Evolutionary conservation across 257 asterid genomes (phyloP).

Genomic region (Paraleonurus japonicus): DNA sequence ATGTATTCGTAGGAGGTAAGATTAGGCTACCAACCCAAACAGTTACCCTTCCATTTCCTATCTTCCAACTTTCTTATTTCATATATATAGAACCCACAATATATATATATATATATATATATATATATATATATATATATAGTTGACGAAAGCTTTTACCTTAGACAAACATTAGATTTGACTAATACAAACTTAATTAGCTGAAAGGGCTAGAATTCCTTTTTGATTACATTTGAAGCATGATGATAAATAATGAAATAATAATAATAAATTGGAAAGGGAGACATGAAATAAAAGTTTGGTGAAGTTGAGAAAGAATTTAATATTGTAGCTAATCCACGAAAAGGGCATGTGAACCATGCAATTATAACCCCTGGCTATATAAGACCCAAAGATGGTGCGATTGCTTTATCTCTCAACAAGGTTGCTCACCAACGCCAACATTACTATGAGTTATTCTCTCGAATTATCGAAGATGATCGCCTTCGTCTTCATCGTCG

Average conservation of each 20-base stretch:
- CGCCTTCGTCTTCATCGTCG: not conserved
- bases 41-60: constrained; percentile 51
- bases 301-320: constrained; percentile 27
- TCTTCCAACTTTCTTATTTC: constrained; percentile 28
- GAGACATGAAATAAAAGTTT: constrained; percentile 28
- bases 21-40: constrained; percentile 81
- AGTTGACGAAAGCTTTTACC: constrained; percentile 16
- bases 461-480: constrained; percentile 4
- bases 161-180: constrained; percentile 1
- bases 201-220: not conserved
- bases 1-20: constrained; percentile 33
- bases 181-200: constrained; percentile 9
- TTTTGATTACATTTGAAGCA: constrained; percentile 20
- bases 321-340: not conserved
- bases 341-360: constrained; percentile 62
- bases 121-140: too few relatives aligned
- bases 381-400: constrained; percentile 34
- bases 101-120: too few relatives aligned
- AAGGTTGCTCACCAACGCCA: constrained; percentile 22
- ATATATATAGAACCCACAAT: not conserved
- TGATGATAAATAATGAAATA: not conserved
- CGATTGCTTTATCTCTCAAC: constrained; percentile 47
- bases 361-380: constrained; percentile 28
- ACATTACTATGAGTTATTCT: constrained; percentile 25
- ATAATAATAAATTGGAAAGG: constrained; percentile 11